Evolutionary conservation across 1,139 yeast genomes (phyloP).

Genomic region (Sugiyamaella japonica): DNA sequence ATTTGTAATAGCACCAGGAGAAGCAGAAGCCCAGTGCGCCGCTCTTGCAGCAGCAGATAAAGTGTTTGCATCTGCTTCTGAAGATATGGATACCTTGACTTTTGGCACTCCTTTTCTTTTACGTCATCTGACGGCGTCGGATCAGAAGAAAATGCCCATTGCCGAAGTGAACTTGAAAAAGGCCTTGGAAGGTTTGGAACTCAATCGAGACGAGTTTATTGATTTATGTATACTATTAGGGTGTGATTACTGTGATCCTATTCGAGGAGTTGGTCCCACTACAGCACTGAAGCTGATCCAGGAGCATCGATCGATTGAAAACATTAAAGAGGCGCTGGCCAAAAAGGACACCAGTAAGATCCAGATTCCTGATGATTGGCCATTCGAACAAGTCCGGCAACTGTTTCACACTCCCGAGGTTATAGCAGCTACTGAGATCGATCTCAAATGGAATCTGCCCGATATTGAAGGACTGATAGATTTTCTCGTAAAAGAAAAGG

Average conservation of each 20-base stretch:
- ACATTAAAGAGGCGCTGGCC: conserved; percentile 63
- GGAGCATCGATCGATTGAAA: conserved; percentile 80
- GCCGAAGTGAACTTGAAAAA: conserved; percentile 72
- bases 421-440: conserved; percentile 55
- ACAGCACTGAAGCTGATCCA: conserved; percentile 86
- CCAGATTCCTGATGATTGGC: conserved; percentile 94
- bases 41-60: conserved; percentile 78
- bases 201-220: conserved; percentile 72
- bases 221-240: conserved; percentile 93
- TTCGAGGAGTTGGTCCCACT: conserved; percentile 92
- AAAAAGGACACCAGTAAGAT: conserved; percentile 66
- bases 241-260: conserved; percentile 95
- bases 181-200: conserved; percentile 73
- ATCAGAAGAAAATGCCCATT: conserved; percentile 88
- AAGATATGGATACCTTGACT: conserved; percentile 97
- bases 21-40: conserved; percentile 99
- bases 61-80: conserved; percentile 96
- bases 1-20: conserved; percentile 89
- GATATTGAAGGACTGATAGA: conserved; percentile 72
- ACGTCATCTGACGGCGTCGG: conserved; percentile 90
- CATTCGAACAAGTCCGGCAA: conserved; percentile 82
- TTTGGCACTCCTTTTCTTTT: conserved; percentile 81
- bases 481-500: conserved; percentile 72
- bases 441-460: conserved; percentile 66
- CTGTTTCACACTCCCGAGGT: conserved; percentile 83